Percentiles rank a stretch among this genome's conserved stretches.
These are phyloP conservation scores for Elongisporangium anandrum DNA, from an alignment of 352 stramenopile species.

Conservation along the genomic window DNA sequence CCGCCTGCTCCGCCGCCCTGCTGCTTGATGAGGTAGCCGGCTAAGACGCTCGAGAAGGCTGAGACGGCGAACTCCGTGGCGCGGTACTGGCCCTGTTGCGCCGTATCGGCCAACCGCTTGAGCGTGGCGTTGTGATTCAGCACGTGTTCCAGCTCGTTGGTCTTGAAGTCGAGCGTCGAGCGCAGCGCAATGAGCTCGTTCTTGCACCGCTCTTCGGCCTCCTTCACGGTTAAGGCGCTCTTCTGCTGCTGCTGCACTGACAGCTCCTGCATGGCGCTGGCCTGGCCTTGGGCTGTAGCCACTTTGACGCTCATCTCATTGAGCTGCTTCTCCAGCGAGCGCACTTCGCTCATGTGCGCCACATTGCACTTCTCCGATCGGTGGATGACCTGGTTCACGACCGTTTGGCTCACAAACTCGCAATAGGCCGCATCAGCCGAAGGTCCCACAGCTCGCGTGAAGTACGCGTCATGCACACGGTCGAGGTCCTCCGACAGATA, in stretches of 20 bases:
- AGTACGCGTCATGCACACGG: conserved; percentile 54
- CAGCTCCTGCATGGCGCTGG: conserved; percentile 79
- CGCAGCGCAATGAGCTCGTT: conserved; percentile 60
- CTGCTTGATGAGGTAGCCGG: conserved; percentile 86
- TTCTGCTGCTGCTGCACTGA: conserved; percentile 75
- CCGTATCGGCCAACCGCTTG: conserved; percentile 79
- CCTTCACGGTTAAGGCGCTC: conserved; percentile 66
- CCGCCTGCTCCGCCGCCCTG: conserved; percentile 9
- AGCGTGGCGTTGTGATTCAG: conserved; percentile 86
- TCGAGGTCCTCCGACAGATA: conserved; percentile 56
- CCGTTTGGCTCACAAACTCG: conserved; percentile 74
- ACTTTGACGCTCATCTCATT: conserved; percentile 83
- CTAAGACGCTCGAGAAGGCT: conserved; percentile 61
- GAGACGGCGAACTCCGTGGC: conserved; percentile 80
- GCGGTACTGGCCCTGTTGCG: conserved; percentile 81
- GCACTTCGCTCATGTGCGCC: conserved; percentile 73
- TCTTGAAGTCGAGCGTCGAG: conserved; percentile 82
- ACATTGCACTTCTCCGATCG: conserved; percentile 69
- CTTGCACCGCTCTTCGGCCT: conserved; percentile 70
- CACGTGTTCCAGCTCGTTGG: conserved; percentile 84
- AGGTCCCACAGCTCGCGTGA: conserved; percentile 50
- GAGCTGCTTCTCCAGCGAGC: conserved; percentile 72
- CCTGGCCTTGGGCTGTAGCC: conserved; percentile 72
- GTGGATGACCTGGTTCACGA: conserved; percentile 72
- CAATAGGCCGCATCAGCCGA: conserved; percentile 81